Conservation (phyloP, 371 early-diverging fungal genomes). For the Smittium mucronatum region DNA sequence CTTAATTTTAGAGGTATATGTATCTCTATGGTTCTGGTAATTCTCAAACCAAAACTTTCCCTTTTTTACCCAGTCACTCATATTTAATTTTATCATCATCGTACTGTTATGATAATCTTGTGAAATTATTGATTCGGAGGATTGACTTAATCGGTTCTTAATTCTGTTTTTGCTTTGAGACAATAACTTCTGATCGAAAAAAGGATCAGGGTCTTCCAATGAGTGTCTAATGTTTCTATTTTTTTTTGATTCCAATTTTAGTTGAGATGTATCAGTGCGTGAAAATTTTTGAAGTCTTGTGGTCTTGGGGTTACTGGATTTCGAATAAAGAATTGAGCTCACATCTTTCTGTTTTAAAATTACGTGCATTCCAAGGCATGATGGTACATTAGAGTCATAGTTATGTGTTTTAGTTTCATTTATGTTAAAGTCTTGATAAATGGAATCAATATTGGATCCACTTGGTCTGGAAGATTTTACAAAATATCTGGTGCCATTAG, state of each 20-base stretch:
- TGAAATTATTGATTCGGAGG: not conserved
- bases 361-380: not conserved
- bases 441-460: not conserved
- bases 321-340: no score
- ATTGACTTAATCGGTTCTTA: not conserved
- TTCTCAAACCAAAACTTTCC: not conserved
- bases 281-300: not conserved
- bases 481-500: not conserved
- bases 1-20: not conserved
- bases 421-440: no score
- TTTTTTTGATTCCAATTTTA: not conserved
- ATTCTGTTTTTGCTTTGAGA: not conserved
- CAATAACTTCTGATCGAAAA: not conserved
- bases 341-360: no score
- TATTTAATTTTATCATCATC: not conserved
- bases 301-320: no score
- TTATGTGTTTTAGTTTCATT: not conserved
- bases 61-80: not conserved
- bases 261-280: not conserved
- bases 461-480: not conserved
- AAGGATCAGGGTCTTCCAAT: not conserved
- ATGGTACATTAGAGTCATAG: not conserved
- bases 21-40: not conserved
- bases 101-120: not conserved
- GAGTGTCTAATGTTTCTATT: not conserved